Evolutionary conservation across 2,329 filamentous ascomycete genomes (phyloP), one percentile per base, ranked within the genome.

Genomic region (Claviceps monticola): DNA sequence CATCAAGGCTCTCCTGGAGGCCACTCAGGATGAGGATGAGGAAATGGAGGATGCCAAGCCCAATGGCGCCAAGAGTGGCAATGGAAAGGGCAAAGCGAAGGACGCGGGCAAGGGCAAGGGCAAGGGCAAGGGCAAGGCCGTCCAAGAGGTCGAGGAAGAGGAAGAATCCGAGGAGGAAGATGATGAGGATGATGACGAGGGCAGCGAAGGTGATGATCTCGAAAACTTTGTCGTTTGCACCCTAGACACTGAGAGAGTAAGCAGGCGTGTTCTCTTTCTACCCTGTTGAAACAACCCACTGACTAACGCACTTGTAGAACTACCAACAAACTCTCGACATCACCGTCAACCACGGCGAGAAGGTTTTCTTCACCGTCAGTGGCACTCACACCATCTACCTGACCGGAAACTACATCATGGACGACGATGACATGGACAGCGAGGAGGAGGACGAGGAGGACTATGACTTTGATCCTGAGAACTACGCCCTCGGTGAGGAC

Each of bases 171-270:
- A 52, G 9, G 53, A 54, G 6, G 60, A 61, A 5, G 60, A 61
- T 2, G 61, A 63, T 1, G 60, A 72, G 3, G 73, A 76, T n/a
- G 73, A 76, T 37, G 79, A 81, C 36, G 78, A 84, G 51, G 76
- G 79, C 54, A 79, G 78, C 6, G 78, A 80, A 43, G 78, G 76
- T 26, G 69, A 78, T 50, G 81, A 88, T 63, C 74, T 91, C 50
- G 88, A 96, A 68, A 87, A 96, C 74, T 88, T 87, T 62, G 89
- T 97, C 60, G 74, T 98, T 61, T 98, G 93, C 80, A 98, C 93
- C 56, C 81, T 98, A 51, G 90, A 97, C 72, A 87, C 90, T 36
- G 82, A 88, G 69, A 87, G 84, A 74, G 93, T 96, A 83, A 68
- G 78, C 29, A 34, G 29, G 4, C 9, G 29, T 34, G 29, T 4